Percentiles rank a stretch among this genome's conserved stretches.
phyloP scores from a whole-genome alignment of 441 rosid species.

The Bocquillonia castaneifolia region DNA sequence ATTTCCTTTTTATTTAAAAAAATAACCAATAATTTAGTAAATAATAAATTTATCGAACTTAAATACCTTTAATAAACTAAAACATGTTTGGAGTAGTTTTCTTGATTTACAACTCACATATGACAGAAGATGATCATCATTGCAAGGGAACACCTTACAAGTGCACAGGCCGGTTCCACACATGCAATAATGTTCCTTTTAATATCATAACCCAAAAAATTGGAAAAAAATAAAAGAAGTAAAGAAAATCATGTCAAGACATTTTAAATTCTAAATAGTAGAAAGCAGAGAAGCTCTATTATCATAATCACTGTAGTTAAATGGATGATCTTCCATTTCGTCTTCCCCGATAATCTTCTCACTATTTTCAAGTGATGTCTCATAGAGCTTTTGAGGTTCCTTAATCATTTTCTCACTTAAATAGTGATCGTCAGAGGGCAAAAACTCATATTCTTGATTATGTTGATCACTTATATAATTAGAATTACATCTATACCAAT shows the following conservation, averaged over 20 bases:
- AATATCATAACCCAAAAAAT: neutral
- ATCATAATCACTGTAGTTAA: slow-evolving; percentile 26
- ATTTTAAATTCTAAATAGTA: slow-evolving; percentile 10
- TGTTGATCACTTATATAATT: neutral
- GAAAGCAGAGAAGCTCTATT: slow-evolving; percentile 37
- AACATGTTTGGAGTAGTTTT: too few relatives aligned
- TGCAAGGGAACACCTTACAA: too few relatives aligned
- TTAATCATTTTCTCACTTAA: neutral
- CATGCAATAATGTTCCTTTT: neutral
- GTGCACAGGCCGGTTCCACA: too few relatives aligned
- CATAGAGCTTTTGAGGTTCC: neutral
- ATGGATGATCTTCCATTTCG: slow-evolving; percentile 39
- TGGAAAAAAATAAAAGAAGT: neutral
- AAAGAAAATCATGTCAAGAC: too few relatives aligned
- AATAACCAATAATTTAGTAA: too few relatives aligned
- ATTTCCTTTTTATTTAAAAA: too few relatives aligned
- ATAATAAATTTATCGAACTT: too few relatives aligned
- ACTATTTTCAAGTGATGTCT: slow-evolving; percentile 2
- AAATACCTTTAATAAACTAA: too few relatives aligned
- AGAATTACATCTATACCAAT: slow-evolving; percentile 31
- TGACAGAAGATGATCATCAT: too few relatives aligned
- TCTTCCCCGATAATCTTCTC: neutral
- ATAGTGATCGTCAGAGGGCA: slow-evolving; percentile 12
- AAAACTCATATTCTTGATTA: slow-evolving; percentile 8
- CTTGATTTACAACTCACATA: too few relatives aligned